These are phyloP conservation scores for Geotrichum cucujoidarum DNA, from an alignment of 1,139 yeast genomes.

Conservation along the genomic window DNA sequence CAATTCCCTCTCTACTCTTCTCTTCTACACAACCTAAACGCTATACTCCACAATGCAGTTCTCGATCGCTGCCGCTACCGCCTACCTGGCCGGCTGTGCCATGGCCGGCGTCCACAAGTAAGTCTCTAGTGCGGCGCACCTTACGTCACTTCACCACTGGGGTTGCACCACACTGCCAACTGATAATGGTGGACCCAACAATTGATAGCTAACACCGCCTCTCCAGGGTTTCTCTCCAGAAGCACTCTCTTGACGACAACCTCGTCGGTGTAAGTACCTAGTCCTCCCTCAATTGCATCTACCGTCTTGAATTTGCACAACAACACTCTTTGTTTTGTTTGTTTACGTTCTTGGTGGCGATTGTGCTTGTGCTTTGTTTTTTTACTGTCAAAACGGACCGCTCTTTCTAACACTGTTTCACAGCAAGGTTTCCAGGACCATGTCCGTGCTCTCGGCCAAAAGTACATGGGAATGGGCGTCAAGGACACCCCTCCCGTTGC, in stretches of 20 bases:
- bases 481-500: constrained; percentile 26
- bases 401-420: neutral
- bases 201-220: neutral
- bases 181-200: too few species aligned
- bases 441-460: constrained; percentile 63
- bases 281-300: neutral
- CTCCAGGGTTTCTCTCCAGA: constrained; percentile 51
- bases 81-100: constrained; percentile 42
- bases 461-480: constrained; percentile 58
- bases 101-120: constrained; percentile 47
- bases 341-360: constrained; percentile 3
- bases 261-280: constrained; percentile 51
- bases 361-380: neutral
- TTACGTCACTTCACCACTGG: neutral
- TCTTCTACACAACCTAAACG: neutral
- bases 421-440: constrained; percentile 51
- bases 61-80: constrained; percentile 44
- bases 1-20: neutral
- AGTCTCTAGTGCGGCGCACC: constrained; percentile 18
- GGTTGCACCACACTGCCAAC: neutral
- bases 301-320: too few species aligned
- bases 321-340: neutral
- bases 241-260: constrained; percentile 58
- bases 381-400: too few species aligned
- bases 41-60: constrained; percentile 23